Evolutionary conservation across 2,329 filamentous ascomycete species (phyloP), one percentile per base, ranked within the genome.

Genomic region (Neonectria punicea): DNA sequence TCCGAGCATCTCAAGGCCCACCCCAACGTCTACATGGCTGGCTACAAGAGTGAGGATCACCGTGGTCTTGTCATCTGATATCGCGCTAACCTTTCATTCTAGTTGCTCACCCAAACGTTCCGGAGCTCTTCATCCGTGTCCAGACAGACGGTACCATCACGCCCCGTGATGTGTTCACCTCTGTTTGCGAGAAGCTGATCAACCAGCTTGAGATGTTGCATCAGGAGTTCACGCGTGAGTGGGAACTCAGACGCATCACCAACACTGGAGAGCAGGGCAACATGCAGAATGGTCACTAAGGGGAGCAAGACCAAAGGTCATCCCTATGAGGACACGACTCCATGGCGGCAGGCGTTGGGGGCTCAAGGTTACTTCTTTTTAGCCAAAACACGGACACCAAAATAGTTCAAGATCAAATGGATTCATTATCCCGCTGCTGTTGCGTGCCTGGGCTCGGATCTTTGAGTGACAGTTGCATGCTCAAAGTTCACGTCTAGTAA

Each of bases 151-250:
- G 96, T 65, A 87, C 87, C 25, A 87, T 97, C 68, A 92, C 92
- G 1, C 94, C 96, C n/a, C 94, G 94, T 72, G 93, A 97, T 73
- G 94, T 94, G 1, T 85, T 99, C 44, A 85, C 96, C 60, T 87
- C 90, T 56, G 90, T 92, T 46, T 97, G 93, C 82, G 89, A 92
- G 79, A 91, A 94, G 70, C 86, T 98, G 50, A 92, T 99, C 68
- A 87, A 89, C 64, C 91, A 97, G 70, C 87, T 97, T 60, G 91
- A 91, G 61, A 90, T 90, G 69, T 84, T 99, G 64, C 92, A 92
- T 68, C 89, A 93, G 69, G 93, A 97, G 77, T 97, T 98, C 79
- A 97, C 93, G 20, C 94, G 95, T 76, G 95, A 98, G 80, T 96
- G 90, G 81, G 93, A 97, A 80, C 82, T 97, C 73, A 90, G 93